Conservation (phyloP, 208 protist genomes). For the Strigomonas oncopelti region DNA sequence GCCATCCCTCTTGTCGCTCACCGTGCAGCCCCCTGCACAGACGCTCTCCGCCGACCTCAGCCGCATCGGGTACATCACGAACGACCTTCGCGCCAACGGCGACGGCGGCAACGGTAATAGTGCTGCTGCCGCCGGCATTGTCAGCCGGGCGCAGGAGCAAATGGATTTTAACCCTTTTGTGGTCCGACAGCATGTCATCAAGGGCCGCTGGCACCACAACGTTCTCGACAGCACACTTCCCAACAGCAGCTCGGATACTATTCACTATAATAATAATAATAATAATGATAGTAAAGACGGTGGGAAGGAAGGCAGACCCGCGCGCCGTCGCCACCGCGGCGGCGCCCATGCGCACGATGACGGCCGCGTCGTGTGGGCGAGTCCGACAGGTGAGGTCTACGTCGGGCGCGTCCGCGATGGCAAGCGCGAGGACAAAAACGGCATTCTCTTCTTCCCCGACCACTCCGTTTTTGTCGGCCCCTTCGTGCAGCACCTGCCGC, state of each 20-base stretch:
- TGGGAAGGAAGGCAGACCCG: no score
- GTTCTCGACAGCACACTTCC: conserved; percentile 55
- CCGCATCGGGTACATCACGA: neutral
- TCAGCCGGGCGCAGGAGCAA: no score
- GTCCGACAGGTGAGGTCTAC: conserved; percentile 75
- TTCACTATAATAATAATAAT: no score
- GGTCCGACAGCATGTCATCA: conserved; percentile 37
- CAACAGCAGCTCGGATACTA: no score
- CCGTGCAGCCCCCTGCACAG: neutral
- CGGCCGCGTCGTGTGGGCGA: conserved; percentile 41
- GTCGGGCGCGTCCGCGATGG: conserved; percentile 58
- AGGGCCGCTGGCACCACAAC: conserved; percentile 60
- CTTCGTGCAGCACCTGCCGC: conserved; percentile 57
- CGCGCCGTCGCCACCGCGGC: no score
- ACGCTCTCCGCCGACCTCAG: conserved; percentile 12
- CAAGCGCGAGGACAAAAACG: conserved; percentile 23
- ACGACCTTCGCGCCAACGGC: neutral
- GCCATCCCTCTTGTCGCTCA: neutral
- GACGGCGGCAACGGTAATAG: conserved; percentile 1
- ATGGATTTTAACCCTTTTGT: neutral
- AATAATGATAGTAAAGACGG: no score
- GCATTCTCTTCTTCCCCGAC: conserved; percentile 62
- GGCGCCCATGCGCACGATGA: conserved; percentile 5
- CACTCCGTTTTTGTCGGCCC: conserved; percentile 64
- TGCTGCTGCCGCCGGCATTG: no score